These are phyloP conservation scores for Coemansia sp. DNA, from an alignment of 192 early-diverging fungal genomes.

Conservation along the genomic window DNA sequence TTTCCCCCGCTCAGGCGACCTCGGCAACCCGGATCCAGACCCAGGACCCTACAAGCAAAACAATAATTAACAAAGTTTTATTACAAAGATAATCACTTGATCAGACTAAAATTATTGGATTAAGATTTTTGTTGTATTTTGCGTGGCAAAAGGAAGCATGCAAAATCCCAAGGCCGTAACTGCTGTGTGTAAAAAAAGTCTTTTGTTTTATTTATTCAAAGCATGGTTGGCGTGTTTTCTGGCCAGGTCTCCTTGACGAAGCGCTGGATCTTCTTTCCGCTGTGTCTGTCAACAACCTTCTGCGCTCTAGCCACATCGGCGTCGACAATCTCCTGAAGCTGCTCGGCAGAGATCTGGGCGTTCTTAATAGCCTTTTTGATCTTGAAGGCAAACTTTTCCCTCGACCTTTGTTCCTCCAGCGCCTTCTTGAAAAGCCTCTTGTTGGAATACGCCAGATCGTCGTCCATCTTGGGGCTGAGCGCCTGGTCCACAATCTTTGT, in stretches of 20 bases:
- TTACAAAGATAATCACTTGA: too few species aligned
- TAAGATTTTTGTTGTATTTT: too few species aligned
- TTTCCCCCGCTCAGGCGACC: too few species aligned
- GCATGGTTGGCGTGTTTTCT: slow-evolving; percentile 39
- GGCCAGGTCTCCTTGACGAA: slow-evolving; percentile 49
- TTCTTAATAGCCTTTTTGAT: slow-evolving; percentile 44
- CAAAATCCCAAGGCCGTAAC: too few species aligned
- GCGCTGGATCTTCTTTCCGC: slow-evolving; percentile 26
- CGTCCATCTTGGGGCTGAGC: slow-evolving; percentile 22
- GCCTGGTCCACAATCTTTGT: slow-evolving; percentile 37
- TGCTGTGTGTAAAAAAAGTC: too few species aligned
- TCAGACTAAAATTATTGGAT: too few species aligned
- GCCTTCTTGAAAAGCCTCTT: slow-evolving; percentile 46
- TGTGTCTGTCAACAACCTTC: slow-evolving; percentile 25
- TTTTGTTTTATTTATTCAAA: slow-evolving; percentile 1
- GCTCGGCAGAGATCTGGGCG: slow-evolving; percentile 23
- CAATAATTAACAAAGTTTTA: too few species aligned
- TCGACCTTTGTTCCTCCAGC: slow-evolving; percentile 29
- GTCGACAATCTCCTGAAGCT: slow-evolving; percentile 49
- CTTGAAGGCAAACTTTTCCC: slow-evolving; percentile 40
- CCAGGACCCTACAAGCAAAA: too few species aligned
- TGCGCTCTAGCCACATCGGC: slow-evolving; percentile 27
- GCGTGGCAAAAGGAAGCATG: too few species aligned
- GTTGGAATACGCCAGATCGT: slow-evolving; percentile 13
- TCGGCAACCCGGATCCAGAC: too few species aligned